Base-by-base conservation (phyloP, 2,329 filamentous ascomycete genomes). In the Aspergillus pseudoglaucus region DNA sequence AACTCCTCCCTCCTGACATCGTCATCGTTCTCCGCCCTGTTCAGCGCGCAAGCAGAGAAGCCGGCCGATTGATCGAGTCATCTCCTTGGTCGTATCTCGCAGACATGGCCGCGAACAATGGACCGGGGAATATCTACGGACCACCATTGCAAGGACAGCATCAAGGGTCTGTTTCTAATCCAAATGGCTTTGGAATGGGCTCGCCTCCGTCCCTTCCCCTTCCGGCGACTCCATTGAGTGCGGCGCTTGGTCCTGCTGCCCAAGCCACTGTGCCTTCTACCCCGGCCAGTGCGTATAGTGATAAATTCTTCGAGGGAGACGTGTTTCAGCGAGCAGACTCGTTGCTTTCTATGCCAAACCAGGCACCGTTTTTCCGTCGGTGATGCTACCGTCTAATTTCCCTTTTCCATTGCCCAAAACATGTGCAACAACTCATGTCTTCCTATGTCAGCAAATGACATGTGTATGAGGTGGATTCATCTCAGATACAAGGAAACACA, bases 141-240 rank as follows among this genome's bases (percentile, higher is more conserved):
- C 67, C 66, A 32, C 63, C 65, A 1, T 47, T 68, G 25, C 65
- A 70, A 43, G 53, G 57, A 1, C 57, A 60, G 18, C 62, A 63
- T 41, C 64, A 64, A 42, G 52, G 55, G 1, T 59, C 63, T 8
- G 55, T 57, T n/a, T 66, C 65, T 44, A 59, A 54, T 32, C 42
- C 55, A 25, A 60, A 51, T 48, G 47, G 47, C 39, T 58, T 57
- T 43, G 54, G 60, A 42, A 53, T 59, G 44, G 59, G 56, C 46
- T 54, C 61, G n/a, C 57, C 53, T 49, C 52, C 63, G 49, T 66
- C 68, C 22, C 72, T 78, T 8, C 75, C 79, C 9, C 71, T 90
- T 33, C 90, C 90, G 7, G 89, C 93, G 60, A 96, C 90, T 1
- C 90, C 91, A 6, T 79, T 95, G 52, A 93, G 88, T 58, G 90